phyloP scores from a whole-genome alignment of 2,329 filamentous ascomycete genomes.

The Xylaria sp. region DNA sequence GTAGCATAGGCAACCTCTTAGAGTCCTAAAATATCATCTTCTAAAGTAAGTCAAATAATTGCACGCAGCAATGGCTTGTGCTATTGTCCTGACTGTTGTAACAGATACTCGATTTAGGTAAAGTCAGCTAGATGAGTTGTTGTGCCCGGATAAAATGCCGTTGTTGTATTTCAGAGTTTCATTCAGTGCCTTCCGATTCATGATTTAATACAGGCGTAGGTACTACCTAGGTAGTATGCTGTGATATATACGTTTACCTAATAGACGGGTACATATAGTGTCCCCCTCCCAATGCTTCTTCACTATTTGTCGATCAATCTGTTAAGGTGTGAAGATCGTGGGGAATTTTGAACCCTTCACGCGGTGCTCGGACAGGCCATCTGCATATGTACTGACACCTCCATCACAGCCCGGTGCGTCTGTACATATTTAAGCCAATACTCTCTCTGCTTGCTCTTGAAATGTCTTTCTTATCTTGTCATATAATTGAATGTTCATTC shows the following conservation, averaged over 20 bases:
- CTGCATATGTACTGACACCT: constrained; percentile 1
- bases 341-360: constrained; percentile 13
- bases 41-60: not conserved
- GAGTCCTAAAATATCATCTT: not conserved
- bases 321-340: constrained; percentile 29
- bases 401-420: not conserved
- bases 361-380: not conserved
- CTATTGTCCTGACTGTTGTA: constrained; percentile 1
- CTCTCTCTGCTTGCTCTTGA: not conserved
- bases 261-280: not conserved
- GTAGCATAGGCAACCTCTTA: not conserved
- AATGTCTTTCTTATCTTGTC: not conserved
- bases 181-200: constrained; percentile 22
- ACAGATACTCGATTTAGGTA: not conserved
- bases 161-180: constrained; percentile 11
- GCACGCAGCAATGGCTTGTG: constrained; percentile 18
- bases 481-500: not conserved
- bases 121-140: not conserved
- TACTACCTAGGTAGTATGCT: not conserved
- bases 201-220: not conserved
- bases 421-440: not conserved
- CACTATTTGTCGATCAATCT: constrained; percentile 33
- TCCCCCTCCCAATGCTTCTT: constrained; percentile 6
- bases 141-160: constrained; percentile 26
- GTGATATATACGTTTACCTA: not conserved